phyloP scores from a whole-genome alignment of 345 rosid genomes.

The Populus davidiana region DNA sequence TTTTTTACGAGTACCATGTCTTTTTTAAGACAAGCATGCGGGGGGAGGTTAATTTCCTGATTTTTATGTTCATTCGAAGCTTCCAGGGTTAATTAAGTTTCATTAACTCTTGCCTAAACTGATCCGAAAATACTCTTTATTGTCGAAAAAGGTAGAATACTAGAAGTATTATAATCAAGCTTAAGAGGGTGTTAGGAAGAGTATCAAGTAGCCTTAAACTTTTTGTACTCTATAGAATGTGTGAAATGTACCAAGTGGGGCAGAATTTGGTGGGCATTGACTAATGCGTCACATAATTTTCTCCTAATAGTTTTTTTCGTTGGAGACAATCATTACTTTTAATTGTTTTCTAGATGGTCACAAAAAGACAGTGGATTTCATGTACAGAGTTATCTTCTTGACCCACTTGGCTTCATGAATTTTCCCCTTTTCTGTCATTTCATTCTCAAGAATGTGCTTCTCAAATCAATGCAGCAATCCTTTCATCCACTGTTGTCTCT shows the following conservation, averaged over 20 bases:
- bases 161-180: background rate
- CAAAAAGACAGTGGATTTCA: background rate
- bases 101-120: no score
- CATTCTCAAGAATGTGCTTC: background rate
- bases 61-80: background rate
- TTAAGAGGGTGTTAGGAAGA: no score
- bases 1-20: background rate
- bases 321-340: no score
- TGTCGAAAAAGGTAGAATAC: no score
- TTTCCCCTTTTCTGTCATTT: background rate
- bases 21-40: background rate
- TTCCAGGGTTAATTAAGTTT: no score
- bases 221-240: background rate
- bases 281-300: background rate
- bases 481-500: background rate
- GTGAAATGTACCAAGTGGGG: background rate
- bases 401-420: background rate
- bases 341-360: background rate
- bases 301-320: no score
- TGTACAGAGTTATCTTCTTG: background rate
- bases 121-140: no score
- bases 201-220: no score
- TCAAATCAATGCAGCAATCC: background rate
- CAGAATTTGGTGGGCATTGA: background rate
- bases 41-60: background rate